Base-by-base conservation (phyloP, 306 rosid genomes). In the Ormosia emarginata region DNA sequence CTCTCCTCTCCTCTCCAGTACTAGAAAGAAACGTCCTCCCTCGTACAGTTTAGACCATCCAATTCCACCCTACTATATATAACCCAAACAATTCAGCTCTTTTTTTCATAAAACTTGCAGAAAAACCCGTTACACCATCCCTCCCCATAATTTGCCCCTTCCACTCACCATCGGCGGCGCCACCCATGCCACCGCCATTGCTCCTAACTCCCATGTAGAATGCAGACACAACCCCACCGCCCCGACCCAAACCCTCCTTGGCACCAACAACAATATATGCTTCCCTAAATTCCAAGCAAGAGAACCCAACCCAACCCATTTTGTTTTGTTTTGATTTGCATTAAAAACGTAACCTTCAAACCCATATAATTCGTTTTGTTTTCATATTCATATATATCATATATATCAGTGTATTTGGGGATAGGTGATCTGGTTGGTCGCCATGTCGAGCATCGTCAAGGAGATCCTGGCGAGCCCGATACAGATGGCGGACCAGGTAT, bases 391-490 rank as follows among this genome's bases (percentile, higher is more conserved):
- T n/a, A n/a, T n/a, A n/a, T n/a, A n/a, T n/a, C n/a, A n/a, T n/a
- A 24, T 24, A 24, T 24, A 24, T 24, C 24, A 24, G 24, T 24
- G 24, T 24, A 24, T 24, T 24, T 24, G 24, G 24, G 24, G 24
- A 24, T 24, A 24, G 24, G 24, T 24, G 24, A 24, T 24, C 24
- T 24, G 24, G 24, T 24, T 24, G 24, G 24, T 24, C 24, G 24
- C 24, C 24, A 24, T 24, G 24, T 24, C 92, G 83, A 83, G 88
- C 50, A 79, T 87, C 41, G 91, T 89, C 67, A 90, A 89, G 87
- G 94, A 90, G 83, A 89, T 88, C 85, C 86, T 90, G 83, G 88
- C 92, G 64, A 71, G 91, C 85, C 94, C 94, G 56, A 89, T 89
- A 50, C 94, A 91, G 79, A 70, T 91, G 81, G 92, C 94, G 58